Evolutionary conservation across 1,284 basidiomycete genomes (phyloP).

Genomic region (Pseudozyma flocculosa): DNA sequence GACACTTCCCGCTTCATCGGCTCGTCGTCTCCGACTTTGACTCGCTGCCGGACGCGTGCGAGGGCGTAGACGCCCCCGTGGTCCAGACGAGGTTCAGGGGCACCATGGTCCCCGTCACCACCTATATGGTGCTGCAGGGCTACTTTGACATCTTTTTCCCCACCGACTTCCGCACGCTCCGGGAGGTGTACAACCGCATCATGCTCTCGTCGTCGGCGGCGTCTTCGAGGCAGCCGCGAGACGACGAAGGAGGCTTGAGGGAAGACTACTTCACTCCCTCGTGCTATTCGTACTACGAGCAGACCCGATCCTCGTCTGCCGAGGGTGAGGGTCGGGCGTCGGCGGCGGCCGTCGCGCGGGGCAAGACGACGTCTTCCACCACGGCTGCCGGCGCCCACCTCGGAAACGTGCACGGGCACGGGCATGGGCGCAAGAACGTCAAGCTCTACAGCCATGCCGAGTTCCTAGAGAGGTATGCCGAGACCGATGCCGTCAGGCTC

Average conservation of each 20-base stretch:
- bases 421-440: no score
- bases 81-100: slow-evolving; percentile 89
- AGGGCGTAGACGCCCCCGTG: slow-evolving; percentile 84
- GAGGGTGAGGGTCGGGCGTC: slow-evolving; percentile 1
- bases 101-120: slow-evolving; percentile 77
- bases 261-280: slow-evolving; percentile 4
- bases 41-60: slow-evolving; percentile 77
- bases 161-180: slow-evolving; percentile 79
- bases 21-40: slow-evolving; percentile 91
- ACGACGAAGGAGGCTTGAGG: not conserved
- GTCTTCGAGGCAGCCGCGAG: slow-evolving; percentile 4
- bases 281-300: no score
- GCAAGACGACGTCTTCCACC: no score
- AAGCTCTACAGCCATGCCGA: slow-evolving; percentile 65
- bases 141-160: slow-evolving; percentile 99
- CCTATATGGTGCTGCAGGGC: slow-evolving; percentile 88
- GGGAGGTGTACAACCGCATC: slow-evolving; percentile 31
- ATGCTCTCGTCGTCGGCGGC: slow-evolving; percentile 7
- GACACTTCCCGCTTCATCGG: slow-evolving; percentile 84
- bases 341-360: no score
- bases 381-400: no score
- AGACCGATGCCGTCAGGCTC: slow-evolving; percentile 68
- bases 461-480: slow-evolving; percentile 79
- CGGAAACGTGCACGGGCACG: no score
- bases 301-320: no score